A percentile compares a stretch with the other conserved stretches of the same genome.
Evolutionary conservation across 23 red algal genomes (phyloP).

Genomic region (Cyanidiococcus yangmingshanensis): DNA sequence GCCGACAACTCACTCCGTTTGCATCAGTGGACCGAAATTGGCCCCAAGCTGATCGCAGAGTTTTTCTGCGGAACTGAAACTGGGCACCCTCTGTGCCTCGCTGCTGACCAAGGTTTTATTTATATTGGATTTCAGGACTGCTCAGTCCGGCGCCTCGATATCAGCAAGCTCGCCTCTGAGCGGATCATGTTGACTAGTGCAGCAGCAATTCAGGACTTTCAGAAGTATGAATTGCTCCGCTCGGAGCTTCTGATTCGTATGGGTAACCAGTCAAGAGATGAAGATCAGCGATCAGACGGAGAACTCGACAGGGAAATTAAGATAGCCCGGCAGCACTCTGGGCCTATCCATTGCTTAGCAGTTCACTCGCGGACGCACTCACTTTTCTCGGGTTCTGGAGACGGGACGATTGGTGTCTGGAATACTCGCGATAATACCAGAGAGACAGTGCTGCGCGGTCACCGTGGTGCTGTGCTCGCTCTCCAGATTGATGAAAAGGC

Average conservation of each 20-base stretch:
- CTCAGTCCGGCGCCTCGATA: background rate
- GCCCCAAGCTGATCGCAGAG: background rate
- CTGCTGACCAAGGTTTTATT: background rate
- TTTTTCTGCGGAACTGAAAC: background rate
- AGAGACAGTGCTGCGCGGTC: conserved; percentile 38
- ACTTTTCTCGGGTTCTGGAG: conserved; percentile 51
- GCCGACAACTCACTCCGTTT: background rate
- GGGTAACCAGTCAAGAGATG: too few species aligned
- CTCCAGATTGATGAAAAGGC: conserved; percentile 43
- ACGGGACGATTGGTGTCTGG: conserved; percentile 56
- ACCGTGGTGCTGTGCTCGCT: conserved; percentile 56
- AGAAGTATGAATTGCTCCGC: background rate
- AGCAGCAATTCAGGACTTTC: background rate
- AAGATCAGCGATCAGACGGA: too few species aligned
- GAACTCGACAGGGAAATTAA: background rate
- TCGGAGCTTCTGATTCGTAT: background rate
- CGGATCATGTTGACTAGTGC: background rate
- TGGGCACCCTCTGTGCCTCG: conserved; percentile 6
- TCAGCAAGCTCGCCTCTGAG: background rate
- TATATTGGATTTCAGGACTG: conserved; percentile 17
- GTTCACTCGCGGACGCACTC: conserved; percentile 26
- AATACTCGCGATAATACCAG: conserved; percentile 32
- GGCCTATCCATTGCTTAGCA: conserved; percentile 38
- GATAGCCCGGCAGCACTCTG: conserved; percentile 22
- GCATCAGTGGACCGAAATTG: background rate